Evolutionary conservation across 148 eudicot species (phyloP), one percentile per base, ranked within the genome.

Genomic region (Chenopodium suecicum): DNA sequence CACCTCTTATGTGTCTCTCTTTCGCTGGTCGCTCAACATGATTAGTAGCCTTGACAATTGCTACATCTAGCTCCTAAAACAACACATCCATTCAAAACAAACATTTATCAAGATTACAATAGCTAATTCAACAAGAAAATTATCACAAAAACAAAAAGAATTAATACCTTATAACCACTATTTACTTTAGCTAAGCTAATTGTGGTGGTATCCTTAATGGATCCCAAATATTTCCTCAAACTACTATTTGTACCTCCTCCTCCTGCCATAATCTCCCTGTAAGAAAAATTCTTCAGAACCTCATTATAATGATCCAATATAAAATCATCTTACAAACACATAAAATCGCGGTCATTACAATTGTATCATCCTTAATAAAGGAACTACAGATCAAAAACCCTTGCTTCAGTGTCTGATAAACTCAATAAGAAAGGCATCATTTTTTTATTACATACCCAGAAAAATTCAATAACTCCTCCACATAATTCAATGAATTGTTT

Each of bases 131-230:
- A 64, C 34, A 68, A 56, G 31, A 60, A 20, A 70, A 50, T 58
- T 32, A 73, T 74, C 71, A 71, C 29, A 73, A 0, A 79, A 79
- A 72, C 52, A 81, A 54, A 41, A 44, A 47, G 66, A 20, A 37
- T 23, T 46, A 65, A 23, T 89, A 96, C 99, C 99, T 93, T 93
- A 82, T 90, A 95, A 62, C 87, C 94, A 82, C 97, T 95, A 76
- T 92, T 95, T 27, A 94, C 95, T 92, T 95, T 95, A 32, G 98
- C 99, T 92, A 95, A 90, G 88, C 88, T 92, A 63, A 95, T 97
- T 41, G 93, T 92, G 52, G 99, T 95, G 58, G 92, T 90, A 82
- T 95, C 99, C 86, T 95, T 95, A 62, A 95, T 88, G 13, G 99
- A 90, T 71, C 99, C 98, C 79, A 95, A 87, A 17, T 95, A 94